A percentile compares a stretch with the other conserved stretches of the same genome.
phyloP scores from a whole-genome alignment of 169 alveolate species.

The Plasmodium gallinaceum region DNA sequence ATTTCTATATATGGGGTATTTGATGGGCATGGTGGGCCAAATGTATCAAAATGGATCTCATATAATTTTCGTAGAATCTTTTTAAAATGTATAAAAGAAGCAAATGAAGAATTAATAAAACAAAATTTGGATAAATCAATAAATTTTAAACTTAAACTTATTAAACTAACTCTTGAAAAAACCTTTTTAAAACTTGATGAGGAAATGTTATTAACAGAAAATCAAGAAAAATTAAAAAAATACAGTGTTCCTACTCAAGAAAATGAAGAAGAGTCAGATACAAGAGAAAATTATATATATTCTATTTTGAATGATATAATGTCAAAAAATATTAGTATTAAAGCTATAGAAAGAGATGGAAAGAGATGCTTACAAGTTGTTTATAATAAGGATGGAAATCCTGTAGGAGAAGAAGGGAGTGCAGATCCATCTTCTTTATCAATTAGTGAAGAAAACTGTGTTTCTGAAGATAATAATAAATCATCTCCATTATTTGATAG shows the following conservation, averaged over 20 bases:
- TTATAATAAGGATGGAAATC: conserved; percentile 78
- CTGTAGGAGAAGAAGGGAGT: conserved; percentile 50
- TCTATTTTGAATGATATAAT: conserved; percentile 80
- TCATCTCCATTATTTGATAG: not conserved
- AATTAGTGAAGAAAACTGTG: conserved; percentile 19
- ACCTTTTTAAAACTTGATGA: conserved; percentile 85
- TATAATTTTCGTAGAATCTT: conserved; percentile 88
- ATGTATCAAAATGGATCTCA: conserved; percentile 94
- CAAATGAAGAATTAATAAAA: conserved; percentile 61
- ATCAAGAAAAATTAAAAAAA: conserved; percentile 70
- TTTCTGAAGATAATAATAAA: conserved; percentile 36
- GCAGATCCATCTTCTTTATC: conserved; percentile 12
- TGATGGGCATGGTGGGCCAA: conserved; percentile 99
- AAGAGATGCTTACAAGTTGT: conserved; percentile 81
- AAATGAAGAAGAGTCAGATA: conserved; percentile 80
- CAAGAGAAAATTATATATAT: conserved; percentile 79
- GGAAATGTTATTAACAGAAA: conserved; percentile 79
- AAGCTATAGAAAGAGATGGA: conserved; percentile 82
- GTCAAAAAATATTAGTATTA: conserved; percentile 80
- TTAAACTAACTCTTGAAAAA: conserved; percentile 72
- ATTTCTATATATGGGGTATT: conserved; percentile 95
- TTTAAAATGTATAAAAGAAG: conserved; percentile 63
- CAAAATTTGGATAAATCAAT: conserved; percentile 41
- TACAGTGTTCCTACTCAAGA: conserved; percentile 79
- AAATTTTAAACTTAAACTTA: conserved; percentile 68